Evolutionary conservation across 2,329 filamentous ascomycete genomes (phyloP).

Genomic region (Claviceps pusilla): DNA sequence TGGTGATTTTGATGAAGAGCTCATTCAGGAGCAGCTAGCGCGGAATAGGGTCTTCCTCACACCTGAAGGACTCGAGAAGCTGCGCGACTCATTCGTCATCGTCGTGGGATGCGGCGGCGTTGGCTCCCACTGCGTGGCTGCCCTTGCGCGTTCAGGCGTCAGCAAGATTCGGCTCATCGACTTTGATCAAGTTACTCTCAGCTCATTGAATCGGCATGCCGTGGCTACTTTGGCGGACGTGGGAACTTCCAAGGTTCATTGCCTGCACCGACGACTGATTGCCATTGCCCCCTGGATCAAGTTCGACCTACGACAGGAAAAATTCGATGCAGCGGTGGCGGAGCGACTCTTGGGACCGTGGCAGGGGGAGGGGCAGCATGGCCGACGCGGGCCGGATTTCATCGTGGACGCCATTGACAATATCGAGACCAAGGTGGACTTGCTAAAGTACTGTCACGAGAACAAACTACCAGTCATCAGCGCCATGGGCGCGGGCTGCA

Average conservation of each 20-base stretch:
- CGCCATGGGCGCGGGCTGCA: slow-evolving; percentile 92
- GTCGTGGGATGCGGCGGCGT: slow-evolving; percentile 91
- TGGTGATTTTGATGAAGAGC: slow-evolving; percentile 56
- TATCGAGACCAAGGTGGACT: slow-evolving; percentile 85
- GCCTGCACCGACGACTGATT: slow-evolving; percentile 62
- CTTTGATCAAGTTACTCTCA: slow-evolving; percentile 94
- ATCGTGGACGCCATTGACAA: slow-evolving; percentile 98
- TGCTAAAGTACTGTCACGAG: slow-evolving; percentile 76
- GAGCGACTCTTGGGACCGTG: slow-evolving; percentile 52
- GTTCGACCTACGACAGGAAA: slow-evolving; percentile 73
- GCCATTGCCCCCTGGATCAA: slow-evolving; percentile 84
- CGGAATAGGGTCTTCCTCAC: slow-evolving; percentile 84
- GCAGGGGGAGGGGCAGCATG: slow-evolving; percentile 28
- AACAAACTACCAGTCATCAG: slow-evolving; percentile 71
- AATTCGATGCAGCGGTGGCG: slow-evolving; percentile 59
- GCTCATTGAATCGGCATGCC: slow-evolving; percentile 87
- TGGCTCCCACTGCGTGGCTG: slow-evolving; percentile 76
- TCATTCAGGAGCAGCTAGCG: slow-evolving; percentile 87
- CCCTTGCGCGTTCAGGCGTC: slow-evolving; percentile 78
- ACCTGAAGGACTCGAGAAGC: slow-evolving; percentile 61
- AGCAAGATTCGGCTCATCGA: slow-evolving; percentile 80
- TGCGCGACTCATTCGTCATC: slow-evolving; percentile 71
- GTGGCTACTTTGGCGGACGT: slow-evolving; percentile 90
- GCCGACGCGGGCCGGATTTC: slow-evolving; percentile 53
- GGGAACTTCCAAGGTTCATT: slow-evolving; percentile 80